Evolutionary conservation across 1,284 basidiomycete species (phyloP).

Genomic region (Sphagnurus paluster): DNA sequence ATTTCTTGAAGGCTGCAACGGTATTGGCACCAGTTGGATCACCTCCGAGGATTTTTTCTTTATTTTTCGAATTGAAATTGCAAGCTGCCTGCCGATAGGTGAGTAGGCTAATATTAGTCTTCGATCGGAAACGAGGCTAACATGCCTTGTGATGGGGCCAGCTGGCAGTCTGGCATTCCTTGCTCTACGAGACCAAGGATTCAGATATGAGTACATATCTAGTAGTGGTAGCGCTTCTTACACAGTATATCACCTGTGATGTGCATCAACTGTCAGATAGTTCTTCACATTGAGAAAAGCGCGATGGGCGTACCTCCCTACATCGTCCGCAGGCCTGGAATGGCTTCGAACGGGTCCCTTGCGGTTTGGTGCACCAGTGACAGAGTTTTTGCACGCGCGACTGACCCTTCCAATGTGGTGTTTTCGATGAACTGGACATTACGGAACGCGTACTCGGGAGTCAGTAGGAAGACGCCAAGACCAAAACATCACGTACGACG

Average conservation of each 20-base stretch:
- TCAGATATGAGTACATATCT: not conserved
- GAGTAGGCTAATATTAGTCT: too few species aligned
- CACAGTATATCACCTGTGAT: constrained; percentile 24
- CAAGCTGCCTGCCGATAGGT: constrained; percentile 18
- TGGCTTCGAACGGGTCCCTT: constrained; percentile 23
- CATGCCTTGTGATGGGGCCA: constrained; percentile 26
- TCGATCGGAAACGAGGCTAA: too few species aligned
- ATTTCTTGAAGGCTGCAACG: constrained; percentile 4
- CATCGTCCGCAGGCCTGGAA: constrained; percentile 24
- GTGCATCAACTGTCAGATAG: not conserved
- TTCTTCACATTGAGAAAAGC: not conserved
- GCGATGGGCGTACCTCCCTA: constrained; percentile 22
- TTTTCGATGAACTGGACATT: constrained; percentile 7
- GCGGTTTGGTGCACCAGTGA: constrained; percentile 26
- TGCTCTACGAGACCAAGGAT: constrained; percentile 15
- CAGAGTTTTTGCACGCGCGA: constrained; percentile 25
- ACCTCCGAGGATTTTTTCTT: constrained; percentile 11
- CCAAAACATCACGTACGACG: too few species aligned
- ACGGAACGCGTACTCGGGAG: constrained; percentile 5
- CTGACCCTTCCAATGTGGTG: constrained; percentile 21
- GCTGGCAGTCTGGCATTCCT: constrained; percentile 24
- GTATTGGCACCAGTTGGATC: constrained; percentile 12
- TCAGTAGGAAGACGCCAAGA: too few species aligned
- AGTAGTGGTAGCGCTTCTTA: constrained; percentile 7
- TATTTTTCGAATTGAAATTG: constrained; percentile 18